Percentiles rank a stretch among this genome's conserved stretches.
These are phyloP conservation scores for Starmerella floris DNA, from an alignment of 805 yeast species.

Conservation along the genomic window DNA sequence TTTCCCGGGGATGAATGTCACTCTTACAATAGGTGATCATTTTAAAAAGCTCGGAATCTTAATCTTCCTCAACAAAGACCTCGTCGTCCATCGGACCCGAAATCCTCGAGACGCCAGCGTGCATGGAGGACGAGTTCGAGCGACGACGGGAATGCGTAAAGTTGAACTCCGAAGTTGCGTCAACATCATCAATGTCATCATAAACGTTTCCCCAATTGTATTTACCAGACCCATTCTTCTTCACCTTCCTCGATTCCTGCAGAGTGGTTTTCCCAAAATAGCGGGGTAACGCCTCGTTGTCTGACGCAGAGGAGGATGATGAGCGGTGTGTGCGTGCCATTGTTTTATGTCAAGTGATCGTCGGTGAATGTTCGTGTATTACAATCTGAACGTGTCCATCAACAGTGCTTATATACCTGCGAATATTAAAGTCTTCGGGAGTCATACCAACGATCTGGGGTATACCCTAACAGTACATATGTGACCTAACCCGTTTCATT, in stretches of 20 bases:
- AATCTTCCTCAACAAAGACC: conserved; percentile 14
- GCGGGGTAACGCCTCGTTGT: conserved; percentile 44
- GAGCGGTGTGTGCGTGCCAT: conserved; percentile 25
- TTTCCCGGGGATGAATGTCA: no score
- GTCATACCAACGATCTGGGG: background rate
- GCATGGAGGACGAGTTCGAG: conserved; percentile 25
- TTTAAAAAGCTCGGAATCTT: no score
- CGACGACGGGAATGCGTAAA: conserved; percentile 28
- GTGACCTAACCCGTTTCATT: background rate
- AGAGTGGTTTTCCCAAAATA: conserved; percentile 72
- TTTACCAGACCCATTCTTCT: conserved; percentile 76
- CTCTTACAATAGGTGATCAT: no score
- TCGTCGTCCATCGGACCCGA: conserved; percentile 6
- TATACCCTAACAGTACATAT: background rate
- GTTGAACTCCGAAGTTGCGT: conserved; percentile 42
- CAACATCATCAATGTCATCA: conserved; percentile 57
- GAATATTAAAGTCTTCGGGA: background rate
- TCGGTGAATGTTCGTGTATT: background rate
- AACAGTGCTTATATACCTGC: background rate
- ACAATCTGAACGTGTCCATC: background rate
- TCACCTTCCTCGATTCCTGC: conserved; percentile 59
- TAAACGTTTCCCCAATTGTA: conserved; percentile 70
- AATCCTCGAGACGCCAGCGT: conserved; percentile 6
- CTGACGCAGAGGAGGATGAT: conserved; percentile 32
- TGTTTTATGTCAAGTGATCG: no score